Evolutionary conservation across 768 basidiomycete species (phyloP), one percentile per base, ranked within the genome.

Genomic region (Tylopilus plumbeoviolaceoides): DNA sequence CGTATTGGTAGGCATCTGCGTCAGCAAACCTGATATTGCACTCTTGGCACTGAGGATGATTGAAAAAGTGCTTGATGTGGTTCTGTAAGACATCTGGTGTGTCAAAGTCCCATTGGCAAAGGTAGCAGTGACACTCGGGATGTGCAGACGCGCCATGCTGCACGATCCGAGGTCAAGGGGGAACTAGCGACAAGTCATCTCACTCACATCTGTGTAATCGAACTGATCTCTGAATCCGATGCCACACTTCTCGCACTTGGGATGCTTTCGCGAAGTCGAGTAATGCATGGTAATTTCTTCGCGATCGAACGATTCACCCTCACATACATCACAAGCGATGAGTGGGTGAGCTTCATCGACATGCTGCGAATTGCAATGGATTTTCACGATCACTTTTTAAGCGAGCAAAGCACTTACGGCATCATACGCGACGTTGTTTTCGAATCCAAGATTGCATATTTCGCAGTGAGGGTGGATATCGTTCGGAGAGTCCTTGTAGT

Each of bases 21-120:
- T 76, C 73, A 42, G 65, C 55, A 51, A 78, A 79, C 28, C 77
- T 75, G 42, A 70, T 47, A n/a, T 65, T 59, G 47, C 79, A 81
- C 28, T 64, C 59, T 23, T 62, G 54, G 50, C 80, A 80, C 48
- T 72, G 74, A 3, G 80, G 77, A 61, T 81, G 80, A 17, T 57
- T 63, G 21, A 68, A 63, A 17, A 79, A 78, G 11, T 67, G 65
- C 18, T 54, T 63, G 58, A 74, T 76, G 54, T 81, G 79, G 28
- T 64, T 66, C 42, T 72, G 67, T 23, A 77, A 54, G 18, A 66
- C 59, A 21, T 72, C 69, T 2, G 62, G 46, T 14, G 67, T 66
- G 38, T 73, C 69, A 51, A 80, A 80, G 31, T 70, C 70, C 50
- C 70, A 67, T 9, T 65, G 68, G 57, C 78, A 80, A 4, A 59